Base-by-base conservation (phyloP, 345 rosid genomes). In the Adansonia digitata region DNA sequence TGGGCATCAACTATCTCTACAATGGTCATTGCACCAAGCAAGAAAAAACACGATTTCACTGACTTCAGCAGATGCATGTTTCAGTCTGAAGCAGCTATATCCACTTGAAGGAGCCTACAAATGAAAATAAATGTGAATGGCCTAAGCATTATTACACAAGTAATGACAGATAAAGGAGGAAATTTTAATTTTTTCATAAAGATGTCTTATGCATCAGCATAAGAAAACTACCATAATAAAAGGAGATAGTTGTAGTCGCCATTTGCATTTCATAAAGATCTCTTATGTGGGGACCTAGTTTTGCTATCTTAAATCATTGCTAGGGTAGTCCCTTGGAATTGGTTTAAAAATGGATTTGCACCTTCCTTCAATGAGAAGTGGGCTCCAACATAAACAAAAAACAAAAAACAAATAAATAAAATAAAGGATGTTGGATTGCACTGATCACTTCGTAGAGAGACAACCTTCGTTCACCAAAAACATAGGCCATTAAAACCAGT, bases 11-110 rank as follows among this genome's bases (percentile, higher is more conserved):
- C 93, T 68, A 94, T 92, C 89, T 94, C 97, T 46, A 92, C 98
- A 31, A 95, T 95, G 55, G 99, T 95, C 99, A 95, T 95, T 26
- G 99, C 99, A 13, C 99, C 99, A 12, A 95, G 97, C 83, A 95
- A 77, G 89, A 95, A 95, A n/a, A 76, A 95, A 93, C 2, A 95
- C 99, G 71, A 95, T 93, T 77, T 93, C 94, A 80, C 96, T 93
- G 73, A 91, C 99, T 93, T 93, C 97, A 29, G 90, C 96, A 53
- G 93, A 90, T 80, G 99, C 97, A 86, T 81, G 93, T 71, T 86
- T 81, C 82, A 95, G 85, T 95, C 97, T 34, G 90, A 74, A 71
- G 89, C 96, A 84, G 94, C 98, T 76, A 93, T 81, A 64, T 93
- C n/a, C 97, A 82, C 92, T 84, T 80, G 99, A 93, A 82, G 99